Percentiles rank a stretch among this genome's conserved stretches.
Evolutionary conservation across 192 early-diverging fungal genomes (phyloP).

Genomic region (Coemansia sp.): DNA sequence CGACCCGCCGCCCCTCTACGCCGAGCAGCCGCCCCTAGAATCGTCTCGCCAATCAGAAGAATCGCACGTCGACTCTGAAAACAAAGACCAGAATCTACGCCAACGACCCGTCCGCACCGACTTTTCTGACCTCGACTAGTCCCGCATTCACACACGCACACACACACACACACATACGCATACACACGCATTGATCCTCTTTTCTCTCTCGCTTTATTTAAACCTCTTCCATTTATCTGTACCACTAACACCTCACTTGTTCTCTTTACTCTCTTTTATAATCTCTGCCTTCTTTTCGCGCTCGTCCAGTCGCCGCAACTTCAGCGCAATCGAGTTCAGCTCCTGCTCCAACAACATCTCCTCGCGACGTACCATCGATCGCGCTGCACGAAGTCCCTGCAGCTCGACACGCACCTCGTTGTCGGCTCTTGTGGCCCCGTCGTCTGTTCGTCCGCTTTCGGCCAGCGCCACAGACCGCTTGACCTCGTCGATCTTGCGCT

Average conservation of each 20-base stretch:
- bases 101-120: too few relatives aligned
- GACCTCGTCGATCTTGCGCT: constrained; percentile 11
- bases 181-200: background rate
- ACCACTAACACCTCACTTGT: constrained; percentile 6
- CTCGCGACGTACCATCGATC: constrained; percentile 12
- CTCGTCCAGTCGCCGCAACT: constrained; percentile 30
- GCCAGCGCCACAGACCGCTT: constrained; percentile 11
- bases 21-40: too few relatives aligned
- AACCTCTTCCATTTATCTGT: too few relatives aligned
- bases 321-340: constrained; percentile 30
- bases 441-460: background rate
- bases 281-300: constrained; percentile 13
- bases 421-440: background rate
- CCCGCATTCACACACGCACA: too few relatives aligned
- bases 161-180: too few relatives aligned
- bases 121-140: too few relatives aligned
- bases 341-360: constrained; percentile 24
- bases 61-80: too few relatives aligned
- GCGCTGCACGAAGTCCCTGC: constrained; percentile 15
- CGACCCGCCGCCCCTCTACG: too few relatives aligned
- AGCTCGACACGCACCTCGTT: constrained; percentile 17
- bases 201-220: background rate
- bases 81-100: too few relatives aligned
- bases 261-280: background rate
- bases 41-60: too few relatives aligned